Evolutionary conservation across 495 filamentous ascomycete species (phyloP).

Genomic region (Talaromyces ruber): DNA sequence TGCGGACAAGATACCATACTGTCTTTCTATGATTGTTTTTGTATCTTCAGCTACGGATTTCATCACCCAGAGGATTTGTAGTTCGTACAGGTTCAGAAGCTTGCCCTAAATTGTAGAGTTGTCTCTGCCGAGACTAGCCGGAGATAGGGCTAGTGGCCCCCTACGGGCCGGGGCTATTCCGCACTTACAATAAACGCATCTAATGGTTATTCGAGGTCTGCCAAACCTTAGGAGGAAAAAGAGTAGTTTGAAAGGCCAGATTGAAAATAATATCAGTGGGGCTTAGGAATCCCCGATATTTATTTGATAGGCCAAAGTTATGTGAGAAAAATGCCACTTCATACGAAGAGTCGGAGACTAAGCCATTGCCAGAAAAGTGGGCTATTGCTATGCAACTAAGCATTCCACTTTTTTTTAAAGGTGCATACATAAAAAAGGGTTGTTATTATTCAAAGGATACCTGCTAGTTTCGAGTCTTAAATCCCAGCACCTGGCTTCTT

Average conservation of each 20-base stretch:
- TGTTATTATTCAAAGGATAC: neutral
- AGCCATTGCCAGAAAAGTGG: neutral
- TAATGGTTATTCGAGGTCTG: neutral
- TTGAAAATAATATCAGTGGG: neutral
- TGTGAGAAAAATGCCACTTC: neutral
- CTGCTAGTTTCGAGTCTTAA: neutral
- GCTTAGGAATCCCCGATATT: neutral
- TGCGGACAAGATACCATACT: too few species aligned
- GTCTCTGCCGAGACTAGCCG: neutral
- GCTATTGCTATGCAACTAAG: neutral
- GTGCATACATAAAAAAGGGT: neutral
- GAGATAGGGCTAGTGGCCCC: neutral
- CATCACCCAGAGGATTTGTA: neutral
- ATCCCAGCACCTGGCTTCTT: slow-evolving; percentile 1
- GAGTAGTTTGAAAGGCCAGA: neutral
- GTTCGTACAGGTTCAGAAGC: neutral
- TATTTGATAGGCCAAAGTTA: neutral
- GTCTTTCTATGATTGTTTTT: too few species aligned
- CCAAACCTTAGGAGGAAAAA: neutral
- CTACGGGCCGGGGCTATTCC: too few species aligned
- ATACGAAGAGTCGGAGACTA: neutral
- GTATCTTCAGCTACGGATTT: neutral
- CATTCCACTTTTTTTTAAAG: neutral
- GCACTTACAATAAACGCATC: neutral
- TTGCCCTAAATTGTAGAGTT: neutral